These are phyloP conservation scores for Talinum fruticosum DNA, from an alignment of 148 eudicot genomes.

Conservation along the genomic window DNA sequence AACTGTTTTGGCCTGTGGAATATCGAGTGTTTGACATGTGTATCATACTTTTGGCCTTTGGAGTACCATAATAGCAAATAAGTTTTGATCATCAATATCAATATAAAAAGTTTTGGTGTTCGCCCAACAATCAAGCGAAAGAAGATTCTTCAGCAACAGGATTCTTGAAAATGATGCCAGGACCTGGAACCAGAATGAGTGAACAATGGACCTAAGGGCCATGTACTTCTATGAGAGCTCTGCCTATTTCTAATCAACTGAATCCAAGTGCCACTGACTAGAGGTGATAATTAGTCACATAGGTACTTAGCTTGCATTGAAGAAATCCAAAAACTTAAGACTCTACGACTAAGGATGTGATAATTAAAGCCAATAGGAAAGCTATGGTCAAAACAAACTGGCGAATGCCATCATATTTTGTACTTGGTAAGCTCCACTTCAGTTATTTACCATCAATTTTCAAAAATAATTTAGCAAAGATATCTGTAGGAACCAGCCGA, in stretches of 20 bases:
- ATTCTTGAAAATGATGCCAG: not conserved
- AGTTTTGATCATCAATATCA: not conserved
- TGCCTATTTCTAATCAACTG: not conserved
- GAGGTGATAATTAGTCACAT: not conserved
- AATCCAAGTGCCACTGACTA: not conserved
- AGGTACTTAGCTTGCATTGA: not conserved
- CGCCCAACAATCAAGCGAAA: not conserved
- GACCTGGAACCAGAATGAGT: not conserved
- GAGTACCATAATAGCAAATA: too few relatives aligned
- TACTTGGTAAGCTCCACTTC: not conserved
- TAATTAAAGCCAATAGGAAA: too few relatives aligned
- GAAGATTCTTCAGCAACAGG: not conserved
- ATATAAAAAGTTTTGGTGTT: not conserved
- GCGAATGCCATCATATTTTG: not conserved
- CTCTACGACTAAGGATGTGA: not conserved
- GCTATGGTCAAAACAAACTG: not conserved
- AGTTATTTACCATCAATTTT: not conserved
- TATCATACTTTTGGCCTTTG: too few relatives aligned
- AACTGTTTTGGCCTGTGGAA: not conserved
- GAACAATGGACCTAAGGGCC: not conserved
- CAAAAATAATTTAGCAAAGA: not conserved
- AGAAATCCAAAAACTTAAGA: not conserved
- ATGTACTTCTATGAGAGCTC: not conserved
- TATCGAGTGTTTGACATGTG: not conserved
- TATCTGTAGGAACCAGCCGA: too few relatives aligned